Conservation (phyloP, 352 stramenopile genomes). For the Phytophthora podocarpi region DNA sequence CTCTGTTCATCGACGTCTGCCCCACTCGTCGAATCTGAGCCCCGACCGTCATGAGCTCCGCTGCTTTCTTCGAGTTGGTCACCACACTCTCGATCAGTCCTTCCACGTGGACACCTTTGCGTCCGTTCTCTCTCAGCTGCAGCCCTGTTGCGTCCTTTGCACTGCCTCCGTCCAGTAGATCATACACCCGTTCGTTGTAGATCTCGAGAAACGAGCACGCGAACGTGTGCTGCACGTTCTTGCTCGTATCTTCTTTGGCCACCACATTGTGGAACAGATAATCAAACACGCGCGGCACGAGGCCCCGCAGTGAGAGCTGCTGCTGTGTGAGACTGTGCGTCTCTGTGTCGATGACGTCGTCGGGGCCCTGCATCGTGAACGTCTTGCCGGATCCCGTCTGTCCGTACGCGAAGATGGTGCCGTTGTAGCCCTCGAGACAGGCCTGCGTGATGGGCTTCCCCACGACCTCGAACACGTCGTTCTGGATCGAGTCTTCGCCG, state of each 20-base stretch:
- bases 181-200: conserved; percentile 95
- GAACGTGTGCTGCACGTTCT: conserved; percentile 67
- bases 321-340: conserved; percentile 22
- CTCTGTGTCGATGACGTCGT: conserved; percentile 68
- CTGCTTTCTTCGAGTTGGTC: conserved; percentile 63
- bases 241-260: conserved; percentile 7
- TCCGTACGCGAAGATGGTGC: conserved; percentile 88
- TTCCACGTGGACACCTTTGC: conserved; percentile 79
- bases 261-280: conserved; percentile 75
- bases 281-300: conserved; percentile 85
- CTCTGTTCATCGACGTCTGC: conserved; percentile 87
- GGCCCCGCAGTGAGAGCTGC: conserved; percentile 54
- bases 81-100: conserved; percentile 79
- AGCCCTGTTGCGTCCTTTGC: conserved; percentile 59
- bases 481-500: conserved; percentile 88
- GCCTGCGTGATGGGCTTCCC: conserved; percentile 83
- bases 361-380: conserved; percentile 85
- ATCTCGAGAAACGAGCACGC: conserved; percentile 94
- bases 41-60: conserved; percentile 77
- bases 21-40: conserved; percentile 78
- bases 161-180: conserved; percentile 84
- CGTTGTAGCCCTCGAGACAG: conserved; percentile 85
- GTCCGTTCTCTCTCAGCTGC: conserved; percentile 73
- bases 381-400: conserved; percentile 88
- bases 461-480: conserved; percentile 90